Conservation (phyloP, 2,329 filamentous ascomycete species). For the Hypoxylon sp. region DNA sequence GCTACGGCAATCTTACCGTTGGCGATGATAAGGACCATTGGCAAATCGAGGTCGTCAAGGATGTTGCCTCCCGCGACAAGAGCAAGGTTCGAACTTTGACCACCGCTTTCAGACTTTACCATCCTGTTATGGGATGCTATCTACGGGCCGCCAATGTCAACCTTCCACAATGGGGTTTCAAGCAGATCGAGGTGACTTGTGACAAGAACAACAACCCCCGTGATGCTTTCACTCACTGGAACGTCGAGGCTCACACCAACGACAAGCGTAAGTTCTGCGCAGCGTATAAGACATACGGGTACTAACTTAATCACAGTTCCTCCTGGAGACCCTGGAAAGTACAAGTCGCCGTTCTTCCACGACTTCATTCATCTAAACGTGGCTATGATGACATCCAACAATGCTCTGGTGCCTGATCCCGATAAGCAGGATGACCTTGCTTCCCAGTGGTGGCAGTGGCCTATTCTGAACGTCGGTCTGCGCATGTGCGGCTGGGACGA, state of each 20-base stretch:
- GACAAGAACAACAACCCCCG: conserved; percentile 92
- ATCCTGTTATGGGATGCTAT: conserved; percentile 89
- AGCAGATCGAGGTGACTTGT: conserved; percentile 98
- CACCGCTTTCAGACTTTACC: conserved; percentile 90
- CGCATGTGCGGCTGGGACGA: conserved; percentile 99
- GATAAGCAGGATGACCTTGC: conserved; percentile 99
- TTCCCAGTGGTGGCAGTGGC: conserved; percentile 99
- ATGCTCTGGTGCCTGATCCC: conserved; percentile 95
- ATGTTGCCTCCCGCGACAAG: conserved; percentile 88
- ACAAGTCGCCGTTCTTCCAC: conserved; percentile 96
- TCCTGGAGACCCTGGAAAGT: conserved; percentile 87
- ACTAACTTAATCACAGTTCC: conserved; percentile 72
- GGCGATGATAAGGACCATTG: conserved; percentile 99
- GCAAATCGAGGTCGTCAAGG: conserved; percentile 90
- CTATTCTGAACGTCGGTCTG: conserved; percentile 92
- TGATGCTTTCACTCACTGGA: conserved; percentile 98
- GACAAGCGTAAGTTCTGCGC: conserved; percentile 81
- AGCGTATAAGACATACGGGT: not conserved
- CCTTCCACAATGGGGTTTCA: conserved; percentile 98
- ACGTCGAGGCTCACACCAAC: conserved; percentile 95
- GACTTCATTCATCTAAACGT: conserved; percentile 99
- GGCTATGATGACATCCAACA: conserved; percentile 99
- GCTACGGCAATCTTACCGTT: conserved; percentile 94
- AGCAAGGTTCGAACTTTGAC: conserved; percentile 91
- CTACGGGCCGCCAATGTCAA: conserved; percentile 96